Percentiles rank a stretch among this genome's conserved stretches.
Conservation (phyloP, 176 grass and related monocot genomes). For the Chloris gayana region DNA sequence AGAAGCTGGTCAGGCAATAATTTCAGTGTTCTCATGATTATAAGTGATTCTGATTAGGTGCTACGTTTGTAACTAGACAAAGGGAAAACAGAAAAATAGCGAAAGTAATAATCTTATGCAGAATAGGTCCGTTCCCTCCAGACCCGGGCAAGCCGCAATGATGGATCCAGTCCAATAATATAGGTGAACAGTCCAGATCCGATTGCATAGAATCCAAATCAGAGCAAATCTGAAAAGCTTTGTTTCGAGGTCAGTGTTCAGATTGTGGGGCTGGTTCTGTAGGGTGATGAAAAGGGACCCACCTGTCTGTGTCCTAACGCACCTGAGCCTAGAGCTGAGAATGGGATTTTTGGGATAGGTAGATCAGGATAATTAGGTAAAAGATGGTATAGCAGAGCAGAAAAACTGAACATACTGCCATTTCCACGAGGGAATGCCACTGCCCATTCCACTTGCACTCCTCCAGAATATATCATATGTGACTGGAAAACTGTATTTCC, state of each 20-base stretch:
- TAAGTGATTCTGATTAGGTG: neutral
- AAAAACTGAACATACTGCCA: too few species aligned
- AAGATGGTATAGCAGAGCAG: too few species aligned
- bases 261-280: neutral
- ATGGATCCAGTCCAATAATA: neutral
- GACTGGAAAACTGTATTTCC: too few species aligned
- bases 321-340: too few species aligned
- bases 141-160: neutral
- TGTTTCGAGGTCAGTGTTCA: slow-evolving; percentile 4
- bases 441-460: too few species aligned
- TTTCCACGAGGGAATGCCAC: too few species aligned
- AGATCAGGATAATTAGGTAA: too few species aligned
- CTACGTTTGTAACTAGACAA: too few species aligned
- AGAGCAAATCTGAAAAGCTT: slow-evolving; percentile 34
- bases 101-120: slow-evolving; percentile 1
- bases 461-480: too few species aligned
- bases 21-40: neutral
- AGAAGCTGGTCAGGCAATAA: neutral
- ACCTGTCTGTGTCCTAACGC: neutral
- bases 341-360: too few species aligned
- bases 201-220: slow-evolving; percentile 7
- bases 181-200: slow-evolving; percentile 25
- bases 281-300: neutral
- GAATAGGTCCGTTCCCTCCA: neutral
- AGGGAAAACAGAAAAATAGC: too few species aligned